These are phyloP conservation scores for Quercus variabilis DNA, from an alignment of 306 rosid species.

Conservation along the genomic window DNA sequence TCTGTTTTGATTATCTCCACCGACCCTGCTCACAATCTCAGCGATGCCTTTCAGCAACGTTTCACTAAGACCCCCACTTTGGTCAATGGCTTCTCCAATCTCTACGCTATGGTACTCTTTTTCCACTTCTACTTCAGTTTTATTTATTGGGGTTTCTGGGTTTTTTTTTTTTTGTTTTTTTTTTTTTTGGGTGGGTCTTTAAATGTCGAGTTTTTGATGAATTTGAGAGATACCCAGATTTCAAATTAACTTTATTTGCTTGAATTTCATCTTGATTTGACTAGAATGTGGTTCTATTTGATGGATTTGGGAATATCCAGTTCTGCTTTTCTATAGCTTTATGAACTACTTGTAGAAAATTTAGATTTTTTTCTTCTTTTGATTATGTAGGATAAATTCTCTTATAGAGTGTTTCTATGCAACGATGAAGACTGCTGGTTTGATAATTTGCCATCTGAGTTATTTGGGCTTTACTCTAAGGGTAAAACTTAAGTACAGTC, in stretches of 20 bases:
- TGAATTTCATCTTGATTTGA: neutral
- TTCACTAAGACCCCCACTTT: constrained; percentile 86
- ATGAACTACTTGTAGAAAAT: neutral
- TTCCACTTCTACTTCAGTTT: neutral
- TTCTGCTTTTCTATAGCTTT: neutral
- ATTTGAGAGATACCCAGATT: constrained; percentile 1
- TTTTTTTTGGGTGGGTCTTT: neutral
- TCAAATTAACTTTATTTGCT: neutral
- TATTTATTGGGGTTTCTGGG: neutral
- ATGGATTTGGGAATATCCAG: constrained; percentile 16
- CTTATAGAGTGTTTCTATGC: too few relatives aligned
- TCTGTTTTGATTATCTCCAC: constrained; percentile 96
- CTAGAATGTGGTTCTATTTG: neutral
- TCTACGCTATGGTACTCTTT: constrained; percentile 73
- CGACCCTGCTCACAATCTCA: constrained; percentile 98
- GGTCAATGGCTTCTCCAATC: constrained; percentile 90
- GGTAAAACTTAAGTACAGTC: too few relatives aligned
- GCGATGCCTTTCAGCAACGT: constrained; percentile 96
- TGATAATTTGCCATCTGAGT: neutral
- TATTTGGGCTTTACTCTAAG: neutral
- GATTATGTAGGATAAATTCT: too few relatives aligned
- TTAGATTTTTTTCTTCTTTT: neutral
- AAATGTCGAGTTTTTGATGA: constrained; percentile 1
- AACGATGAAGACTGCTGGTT: too few relatives aligned
- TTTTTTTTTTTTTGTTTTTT: neutral